Evolutionary conservation across 1,139 yeast species (phyloP), one percentile per base, ranked within the genome.

Genomic region (Saccharomyces hybrid): DNA sequence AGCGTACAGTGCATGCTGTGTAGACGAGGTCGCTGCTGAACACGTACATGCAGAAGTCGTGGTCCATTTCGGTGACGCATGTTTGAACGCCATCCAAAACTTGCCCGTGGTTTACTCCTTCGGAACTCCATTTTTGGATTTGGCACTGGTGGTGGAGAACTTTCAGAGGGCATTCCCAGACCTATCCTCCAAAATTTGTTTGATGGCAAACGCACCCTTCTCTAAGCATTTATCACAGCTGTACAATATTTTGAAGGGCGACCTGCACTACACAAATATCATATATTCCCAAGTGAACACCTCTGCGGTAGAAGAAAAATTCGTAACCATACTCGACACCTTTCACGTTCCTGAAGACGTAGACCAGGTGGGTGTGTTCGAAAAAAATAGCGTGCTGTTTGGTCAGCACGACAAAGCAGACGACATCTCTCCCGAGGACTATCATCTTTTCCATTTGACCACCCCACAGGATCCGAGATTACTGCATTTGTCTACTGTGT

Each of bases 1-100:
- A 0, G 89, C 97, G 0, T 95, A 93, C 64, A 88, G 96, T 26
- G 79, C 96, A 0, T 93, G 99, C 69, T 93, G 99, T 73, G 87
- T 93, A 14, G 99, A 93, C 69, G 97, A 90, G 65, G 96, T 93
- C 25, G 98, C 99, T 0, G 96, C 97, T 0, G 91, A 87, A 64
- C 99, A 93, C 71, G 96, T 93, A 11, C 68, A 75, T 6, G 93
- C 96, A 25, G 96, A 91, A 59, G 72, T 87, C 9, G 89, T 95
- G 31, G 83, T 91, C 1, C 99, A 93, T 70, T 89, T 90, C 69
- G 99, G 99, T 3, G 95, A 89, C 66, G 95, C 98, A 0, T 93
- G 99, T 69, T 72, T 93, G 64, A 90, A 87, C 61, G 85, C 91
- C 0, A 83, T 88, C 5, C 82, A 79, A 48, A 82, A 80, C 51